A percentile compares a stretch with the other conserved stretches of the same genome.
phyloP scores from a whole-genome alignment of 768 basidiomycete genomes.

The Russula virescens region DNA sequence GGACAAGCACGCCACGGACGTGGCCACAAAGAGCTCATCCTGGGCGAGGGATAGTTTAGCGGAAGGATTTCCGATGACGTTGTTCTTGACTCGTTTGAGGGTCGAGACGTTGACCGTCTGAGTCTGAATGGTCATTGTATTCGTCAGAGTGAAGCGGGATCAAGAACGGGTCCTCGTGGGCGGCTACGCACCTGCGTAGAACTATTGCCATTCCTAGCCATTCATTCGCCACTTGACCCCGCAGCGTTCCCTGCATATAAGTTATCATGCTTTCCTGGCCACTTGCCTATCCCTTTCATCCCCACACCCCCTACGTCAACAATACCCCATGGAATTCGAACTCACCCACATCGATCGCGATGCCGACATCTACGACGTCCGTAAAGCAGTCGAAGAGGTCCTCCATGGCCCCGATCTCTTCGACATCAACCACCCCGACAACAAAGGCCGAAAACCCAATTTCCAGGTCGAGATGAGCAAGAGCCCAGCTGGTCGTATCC shows the following conservation, averaged over 20 bases:
- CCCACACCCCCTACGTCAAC: no score
- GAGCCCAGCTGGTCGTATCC: conserved; percentile 45
- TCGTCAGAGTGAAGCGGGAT: no score
- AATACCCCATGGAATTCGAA: conserved; percentile 35
- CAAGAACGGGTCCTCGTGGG: no score
- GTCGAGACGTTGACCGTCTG: conserved; percentile 30
- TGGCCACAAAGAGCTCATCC: conserved; percentile 51
- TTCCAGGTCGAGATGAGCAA: conserved; percentile 54
- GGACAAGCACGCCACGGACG: conserved; percentile 35
- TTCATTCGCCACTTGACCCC: not conserved
- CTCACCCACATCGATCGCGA: conserved; percentile 33
- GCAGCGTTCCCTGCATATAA: not conserved
- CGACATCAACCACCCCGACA: conserved; percentile 32
- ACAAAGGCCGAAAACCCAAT: conserved; percentile 39
- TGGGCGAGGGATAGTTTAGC: conserved; percentile 56
- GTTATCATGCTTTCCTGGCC: not conserved
- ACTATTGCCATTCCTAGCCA: no score
- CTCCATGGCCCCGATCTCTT: conserved; percentile 53
- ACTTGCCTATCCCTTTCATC: not conserved
- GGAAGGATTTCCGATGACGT: conserved; percentile 73
- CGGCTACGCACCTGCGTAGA: no score
- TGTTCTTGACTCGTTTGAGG: conserved; percentile 68
- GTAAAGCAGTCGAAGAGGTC: conserved; percentile 46
- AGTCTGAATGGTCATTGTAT: conserved; percentile 28
- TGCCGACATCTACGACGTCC: conserved; percentile 51